phyloP scores from a whole-genome alignment of 73 alveolate genomes.

The Blepharisma japonicum region DNA sequence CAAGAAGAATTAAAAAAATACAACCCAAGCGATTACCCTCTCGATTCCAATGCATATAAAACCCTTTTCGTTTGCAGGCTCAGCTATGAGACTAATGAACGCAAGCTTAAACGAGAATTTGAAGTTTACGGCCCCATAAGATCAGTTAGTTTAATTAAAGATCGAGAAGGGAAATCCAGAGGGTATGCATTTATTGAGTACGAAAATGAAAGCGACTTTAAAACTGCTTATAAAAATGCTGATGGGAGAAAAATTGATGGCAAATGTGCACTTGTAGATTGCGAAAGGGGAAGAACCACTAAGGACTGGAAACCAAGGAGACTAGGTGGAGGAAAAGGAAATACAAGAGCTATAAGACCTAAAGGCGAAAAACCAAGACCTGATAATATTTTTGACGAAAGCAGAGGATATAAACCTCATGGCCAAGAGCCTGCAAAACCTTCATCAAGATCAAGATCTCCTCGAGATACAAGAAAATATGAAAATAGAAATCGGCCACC shows the following conservation, averaged over 20 bases:
- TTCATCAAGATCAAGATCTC: conserved; percentile 13
- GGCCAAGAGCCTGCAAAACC: background rate
- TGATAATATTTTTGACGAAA: background rate
- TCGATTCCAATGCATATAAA: conserved; percentile 74
- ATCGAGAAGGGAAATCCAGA: conserved; percentile 82
- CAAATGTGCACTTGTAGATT: conserved; percentile 78
- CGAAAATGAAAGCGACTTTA: conserved; percentile 71
- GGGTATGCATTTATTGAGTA: conserved; percentile 96
- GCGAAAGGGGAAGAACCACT: conserved; percentile 87
- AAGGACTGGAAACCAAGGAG: conserved; percentile 80
- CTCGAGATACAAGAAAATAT: background rate
- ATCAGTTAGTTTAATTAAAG: conserved; percentile 70
- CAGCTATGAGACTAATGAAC: conserved; percentile 79
- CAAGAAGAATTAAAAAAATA: conserved; percentile 61
- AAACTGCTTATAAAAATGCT: conserved; percentile 73
- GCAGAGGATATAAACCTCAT: conserved; percentile 20
- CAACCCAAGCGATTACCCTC: conserved; percentile 70
- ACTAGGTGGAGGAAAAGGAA: conserved; percentile 91
- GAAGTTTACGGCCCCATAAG: conserved; percentile 85
- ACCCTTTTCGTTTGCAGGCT: conserved; percentile 85
- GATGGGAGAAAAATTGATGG: conserved; percentile 91
- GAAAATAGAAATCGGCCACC: background rate
- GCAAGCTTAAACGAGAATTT: conserved; percentile 71
- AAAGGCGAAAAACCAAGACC: conserved; percentile 26
- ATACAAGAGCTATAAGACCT: conserved; percentile 32